Conservation (phyloP, 1,284 basidiomycete genomes). For the Sporisorium graminicola region DNA sequence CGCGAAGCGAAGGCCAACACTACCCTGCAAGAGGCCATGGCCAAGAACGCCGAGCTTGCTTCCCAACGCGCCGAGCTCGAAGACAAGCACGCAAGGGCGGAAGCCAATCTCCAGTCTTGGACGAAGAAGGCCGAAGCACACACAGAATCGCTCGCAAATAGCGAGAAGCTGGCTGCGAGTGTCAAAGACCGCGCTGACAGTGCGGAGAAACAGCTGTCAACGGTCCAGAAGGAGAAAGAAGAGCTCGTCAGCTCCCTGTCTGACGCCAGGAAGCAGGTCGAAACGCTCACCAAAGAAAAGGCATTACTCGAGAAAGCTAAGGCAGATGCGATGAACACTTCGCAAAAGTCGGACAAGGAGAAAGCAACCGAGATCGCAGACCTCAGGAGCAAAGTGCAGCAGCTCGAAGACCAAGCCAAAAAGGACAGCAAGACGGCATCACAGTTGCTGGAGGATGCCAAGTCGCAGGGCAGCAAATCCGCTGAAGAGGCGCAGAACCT, state of each 20-base stretch:
- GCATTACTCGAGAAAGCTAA: constrained; percentile 22
- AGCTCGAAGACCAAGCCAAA: constrained; percentile 25
- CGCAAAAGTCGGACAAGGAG: constrained; percentile 21
- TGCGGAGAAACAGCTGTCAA: constrained; percentile 32
- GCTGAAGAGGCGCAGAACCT: constrained; percentile 19
- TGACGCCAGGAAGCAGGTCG: constrained; percentile 30
- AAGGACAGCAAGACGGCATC: constrained; percentile 17
- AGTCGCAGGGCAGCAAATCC: constrained; percentile 22
- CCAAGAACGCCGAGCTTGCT: constrained; percentile 4
- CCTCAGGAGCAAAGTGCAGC: constrained; percentile 31
- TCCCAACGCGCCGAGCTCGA: constrained; percentile 18
- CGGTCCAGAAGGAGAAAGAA: constrained; percentile 34
- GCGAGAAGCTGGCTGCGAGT: constrained; percentile 21
- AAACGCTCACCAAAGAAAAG: constrained; percentile 32
- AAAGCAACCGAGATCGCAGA: constrained; percentile 23
- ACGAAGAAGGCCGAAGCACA: constrained; percentile 22
- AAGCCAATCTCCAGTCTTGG: constrained; percentile 20
- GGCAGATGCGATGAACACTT: constrained; percentile 19
- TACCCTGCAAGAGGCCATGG: constrained; percentile 14
- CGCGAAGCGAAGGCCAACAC: constrained; percentile 25
- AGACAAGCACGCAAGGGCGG: constrained; percentile 23
- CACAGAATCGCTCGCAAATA: constrained; percentile 16
- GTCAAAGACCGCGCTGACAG: constrained; percentile 17
- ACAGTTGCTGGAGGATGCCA: constrained; percentile 22
- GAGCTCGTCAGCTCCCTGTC: constrained; percentile 28